Percentiles rank a stretch among this genome's conserved stretches.
phyloP scores from a whole-genome alignment of 768 basidiomycete species.

The Tubosaeta sp. region DNA sequence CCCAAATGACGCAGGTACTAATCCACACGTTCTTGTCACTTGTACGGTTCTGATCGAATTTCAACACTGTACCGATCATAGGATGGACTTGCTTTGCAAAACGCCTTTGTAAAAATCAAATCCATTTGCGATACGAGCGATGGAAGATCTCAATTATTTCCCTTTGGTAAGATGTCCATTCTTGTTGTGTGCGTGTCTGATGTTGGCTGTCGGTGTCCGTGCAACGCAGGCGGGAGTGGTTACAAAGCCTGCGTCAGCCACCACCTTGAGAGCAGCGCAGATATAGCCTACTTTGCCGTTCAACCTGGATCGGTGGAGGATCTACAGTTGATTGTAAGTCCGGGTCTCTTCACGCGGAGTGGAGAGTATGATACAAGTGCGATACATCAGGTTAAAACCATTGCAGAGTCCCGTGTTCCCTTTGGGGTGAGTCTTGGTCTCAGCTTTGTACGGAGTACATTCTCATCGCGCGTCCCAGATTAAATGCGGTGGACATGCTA shows the following conservation, averaged over 20 bases:
- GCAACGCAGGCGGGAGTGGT: conserved; percentile 9
- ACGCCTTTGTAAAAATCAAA: conserved; percentile 2
- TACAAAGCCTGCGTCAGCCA: conserved; percentile 12
- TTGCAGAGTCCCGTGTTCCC: conserved; percentile 2
- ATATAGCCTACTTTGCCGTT: conserved; percentile 6
- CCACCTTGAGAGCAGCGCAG: conserved; percentile 12
- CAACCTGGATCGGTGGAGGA: conserved; percentile 13
- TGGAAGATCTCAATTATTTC: conserved; percentile 8
- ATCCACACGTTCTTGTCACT: neutral
- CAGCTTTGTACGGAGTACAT: neutral
- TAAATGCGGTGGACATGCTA: conserved; percentile 32
- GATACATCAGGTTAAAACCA: conserved; percentile 4
- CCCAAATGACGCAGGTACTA: neutral
- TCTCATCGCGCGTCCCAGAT: conserved; percentile 12
- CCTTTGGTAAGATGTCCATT: neutral
- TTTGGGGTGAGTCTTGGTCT: conserved; percentile 9
- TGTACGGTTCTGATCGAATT: neutral
- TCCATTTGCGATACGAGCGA: neutral
- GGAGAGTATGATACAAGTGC: neutral
- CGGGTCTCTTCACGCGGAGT: neutral
- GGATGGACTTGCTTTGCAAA: neutral
- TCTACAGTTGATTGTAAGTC: conserved; percentile 5
- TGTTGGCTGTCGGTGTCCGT: neutral
- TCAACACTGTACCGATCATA: neutral
- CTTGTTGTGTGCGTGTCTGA: neutral